These are phyloP conservation scores for Sarocladium brachiariae DNA, from an alignment of 2,329 filamentous ascomycete genomes.

Conservation along the genomic window DNA sequence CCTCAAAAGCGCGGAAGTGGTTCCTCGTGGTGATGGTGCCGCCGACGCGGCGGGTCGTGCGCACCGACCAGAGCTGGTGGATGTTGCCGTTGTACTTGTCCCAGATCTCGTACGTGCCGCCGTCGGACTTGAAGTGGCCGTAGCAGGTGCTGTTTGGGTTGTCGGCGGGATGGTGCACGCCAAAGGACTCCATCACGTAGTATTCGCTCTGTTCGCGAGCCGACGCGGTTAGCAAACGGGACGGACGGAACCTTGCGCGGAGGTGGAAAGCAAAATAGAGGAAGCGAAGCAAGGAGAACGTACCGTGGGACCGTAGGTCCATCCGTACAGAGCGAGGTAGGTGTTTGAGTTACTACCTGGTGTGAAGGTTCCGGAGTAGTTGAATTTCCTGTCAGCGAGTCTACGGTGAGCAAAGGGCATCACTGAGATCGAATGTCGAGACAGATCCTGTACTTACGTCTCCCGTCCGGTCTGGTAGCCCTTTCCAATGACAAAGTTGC, in stretches of 20 bases:
- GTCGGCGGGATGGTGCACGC: constrained; percentile 11
- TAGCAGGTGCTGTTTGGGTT: constrained; percentile 26
- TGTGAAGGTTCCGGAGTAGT: constrained; percentile 27
- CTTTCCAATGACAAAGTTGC: constrained; percentile 12
- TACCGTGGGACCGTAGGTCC: constrained; percentile 12
- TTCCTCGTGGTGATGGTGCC: constrained; percentile 45
- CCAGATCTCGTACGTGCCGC: constrained; percentile 43
- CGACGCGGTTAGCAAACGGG: too few species aligned
- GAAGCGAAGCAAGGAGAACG: background rate
- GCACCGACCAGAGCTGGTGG: constrained; percentile 45
- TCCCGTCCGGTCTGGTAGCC: constrained; percentile 9
- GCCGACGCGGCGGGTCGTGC: constrained; percentile 40
- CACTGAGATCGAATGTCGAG: too few species aligned
- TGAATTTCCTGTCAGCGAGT: constrained; percentile 26
- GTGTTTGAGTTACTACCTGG: constrained; percentile 36
- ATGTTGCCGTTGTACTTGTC: constrained; percentile 37
- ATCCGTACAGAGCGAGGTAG: constrained; percentile 11
- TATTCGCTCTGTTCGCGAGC: constrained; percentile 8
- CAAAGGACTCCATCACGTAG: constrained; percentile 12
- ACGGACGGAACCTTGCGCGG: too few species aligned
- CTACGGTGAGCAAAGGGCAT: too few species aligned
- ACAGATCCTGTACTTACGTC: constrained; percentile 5
- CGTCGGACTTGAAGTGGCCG: constrained; percentile 44
- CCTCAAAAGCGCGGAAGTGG: constrained; percentile 49
- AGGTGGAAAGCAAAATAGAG: too few species aligned